These are phyloP conservation scores for Solanum pimpinellifolium DNA, from an alignment of 257 asterid genomes.

Conservation along the genomic window DNA sequence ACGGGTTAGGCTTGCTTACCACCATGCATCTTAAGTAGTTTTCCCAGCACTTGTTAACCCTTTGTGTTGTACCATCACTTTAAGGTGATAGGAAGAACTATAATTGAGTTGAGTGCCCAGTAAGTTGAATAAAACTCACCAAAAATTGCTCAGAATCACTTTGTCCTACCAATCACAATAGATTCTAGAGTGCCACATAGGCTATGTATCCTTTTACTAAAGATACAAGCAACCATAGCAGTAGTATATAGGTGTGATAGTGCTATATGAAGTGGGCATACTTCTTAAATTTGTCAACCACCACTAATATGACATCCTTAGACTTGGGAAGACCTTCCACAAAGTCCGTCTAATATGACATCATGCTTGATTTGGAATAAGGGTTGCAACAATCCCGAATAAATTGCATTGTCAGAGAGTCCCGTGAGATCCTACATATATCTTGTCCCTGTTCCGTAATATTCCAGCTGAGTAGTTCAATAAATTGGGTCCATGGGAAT, in stretches of 20 bases:
- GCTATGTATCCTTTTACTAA: not conserved
- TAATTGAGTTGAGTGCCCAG: not conserved
- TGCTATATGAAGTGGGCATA: not conserved
- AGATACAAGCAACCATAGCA: not conserved
- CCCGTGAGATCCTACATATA: not conserved
- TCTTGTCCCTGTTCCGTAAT: no score
- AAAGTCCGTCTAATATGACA: not conserved
- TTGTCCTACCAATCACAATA: not conserved
- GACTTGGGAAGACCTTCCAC: not conserved
- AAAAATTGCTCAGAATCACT: not conserved
- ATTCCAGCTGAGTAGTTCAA: not conserved
- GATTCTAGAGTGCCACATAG: not conserved
- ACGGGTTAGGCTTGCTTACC: not conserved
- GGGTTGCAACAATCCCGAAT: not conserved
- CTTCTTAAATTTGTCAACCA: not conserved
- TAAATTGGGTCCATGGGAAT: not conserved
- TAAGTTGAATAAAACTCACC: not conserved
- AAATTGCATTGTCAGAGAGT: not conserved
- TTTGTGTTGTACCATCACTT: not conserved
- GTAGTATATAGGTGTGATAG: not conserved
- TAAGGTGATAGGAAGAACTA: not conserved
- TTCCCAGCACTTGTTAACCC: not conserved
- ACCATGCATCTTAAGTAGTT: not conserved
- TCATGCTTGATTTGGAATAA: not conserved
- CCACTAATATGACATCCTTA: not conserved